Evolutionary conservation across 352 stramenopile genomes (phyloP).

Genomic region (Phytophthora ohioensis): DNA sequence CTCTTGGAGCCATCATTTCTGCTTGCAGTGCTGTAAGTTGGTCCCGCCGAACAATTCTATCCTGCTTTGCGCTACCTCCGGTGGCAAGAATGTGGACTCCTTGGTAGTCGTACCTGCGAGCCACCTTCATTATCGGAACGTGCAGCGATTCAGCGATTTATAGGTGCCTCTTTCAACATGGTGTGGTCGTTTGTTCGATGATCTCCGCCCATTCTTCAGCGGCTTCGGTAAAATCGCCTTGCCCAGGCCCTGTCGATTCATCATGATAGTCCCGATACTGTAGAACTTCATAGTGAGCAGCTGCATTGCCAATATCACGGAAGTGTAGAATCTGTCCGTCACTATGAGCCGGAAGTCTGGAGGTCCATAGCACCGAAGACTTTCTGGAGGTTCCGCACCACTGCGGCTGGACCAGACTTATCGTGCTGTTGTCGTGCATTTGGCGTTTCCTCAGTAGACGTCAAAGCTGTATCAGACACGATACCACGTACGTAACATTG

Average conservation of each 20-base stretch:
- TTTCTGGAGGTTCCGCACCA: background rate
- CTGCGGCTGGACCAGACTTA: background rate
- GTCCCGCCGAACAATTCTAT: too few relatives aligned
- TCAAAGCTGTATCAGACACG: background rate
- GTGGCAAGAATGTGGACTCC: too few relatives aligned
- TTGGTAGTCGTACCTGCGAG: too few relatives aligned
- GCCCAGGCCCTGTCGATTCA: background rate
- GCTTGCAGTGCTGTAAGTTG: too few relatives aligned
- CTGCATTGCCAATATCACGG: background rate
- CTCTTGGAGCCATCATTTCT: too few relatives aligned
- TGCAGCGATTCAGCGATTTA: too few relatives aligned
- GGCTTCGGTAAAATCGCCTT: background rate
- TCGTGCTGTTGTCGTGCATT: background rate
- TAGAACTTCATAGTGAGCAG: background rate
- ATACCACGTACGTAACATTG: background rate
- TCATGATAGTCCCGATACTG: background rate
- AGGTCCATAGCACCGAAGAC: background rate
- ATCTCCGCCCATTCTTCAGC: background rate
- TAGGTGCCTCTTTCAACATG: too few relatives aligned
- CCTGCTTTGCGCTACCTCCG: too few relatives aligned
- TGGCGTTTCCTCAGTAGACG: constrained; percentile 3
- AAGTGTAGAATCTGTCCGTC: background rate
- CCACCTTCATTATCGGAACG: too few relatives aligned
- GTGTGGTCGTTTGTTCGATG: too few relatives aligned
- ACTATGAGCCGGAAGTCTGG: background rate